Conservation (phyloP, 2,329 filamentous ascomycete species). For the Beauveria varroae region DNA sequence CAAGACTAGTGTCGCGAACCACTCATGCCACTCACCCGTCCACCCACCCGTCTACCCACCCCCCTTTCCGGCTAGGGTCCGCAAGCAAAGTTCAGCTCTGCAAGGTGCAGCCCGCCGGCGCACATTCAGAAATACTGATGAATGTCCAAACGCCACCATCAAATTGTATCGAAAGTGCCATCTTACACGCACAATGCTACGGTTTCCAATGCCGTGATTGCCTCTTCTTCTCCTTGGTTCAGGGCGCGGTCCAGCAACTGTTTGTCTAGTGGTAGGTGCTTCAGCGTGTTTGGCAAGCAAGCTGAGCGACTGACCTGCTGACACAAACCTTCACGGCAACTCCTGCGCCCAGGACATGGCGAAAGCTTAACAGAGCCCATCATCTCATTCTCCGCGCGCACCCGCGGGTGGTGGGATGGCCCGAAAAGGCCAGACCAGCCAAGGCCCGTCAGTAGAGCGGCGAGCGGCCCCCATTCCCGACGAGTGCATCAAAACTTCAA, state of each 20-base stretch:
- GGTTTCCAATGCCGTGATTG: neutral
- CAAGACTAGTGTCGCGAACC: neutral
- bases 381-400: neutral
- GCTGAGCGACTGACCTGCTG: conserved; percentile 1
- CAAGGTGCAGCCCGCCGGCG: neutral
- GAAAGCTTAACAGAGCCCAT: neutral
- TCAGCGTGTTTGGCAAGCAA: conserved; percentile 8
- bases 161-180: neutral
- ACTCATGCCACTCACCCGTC: too few species aligned
- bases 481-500: conserved; percentile 1
- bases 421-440: neutral
- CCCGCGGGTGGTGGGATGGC: neutral
- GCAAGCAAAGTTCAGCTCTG: conserved; percentile 7
- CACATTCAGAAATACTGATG: neutral
- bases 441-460: neutral
- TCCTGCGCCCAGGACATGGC: neutral
- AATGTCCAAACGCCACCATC: conserved; percentile 1
- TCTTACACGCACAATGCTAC: neutral
- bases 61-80: neutral
- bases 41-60: neutral
- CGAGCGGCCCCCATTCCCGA: neutral
- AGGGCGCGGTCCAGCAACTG: neutral
- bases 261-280: conserved; percentile 5
- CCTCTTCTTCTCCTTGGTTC: neutral
- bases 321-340: neutral